Base-by-base conservation (phyloP, 768 basidiomycete genomes). In the Agrocybe chaxingu region DNA sequence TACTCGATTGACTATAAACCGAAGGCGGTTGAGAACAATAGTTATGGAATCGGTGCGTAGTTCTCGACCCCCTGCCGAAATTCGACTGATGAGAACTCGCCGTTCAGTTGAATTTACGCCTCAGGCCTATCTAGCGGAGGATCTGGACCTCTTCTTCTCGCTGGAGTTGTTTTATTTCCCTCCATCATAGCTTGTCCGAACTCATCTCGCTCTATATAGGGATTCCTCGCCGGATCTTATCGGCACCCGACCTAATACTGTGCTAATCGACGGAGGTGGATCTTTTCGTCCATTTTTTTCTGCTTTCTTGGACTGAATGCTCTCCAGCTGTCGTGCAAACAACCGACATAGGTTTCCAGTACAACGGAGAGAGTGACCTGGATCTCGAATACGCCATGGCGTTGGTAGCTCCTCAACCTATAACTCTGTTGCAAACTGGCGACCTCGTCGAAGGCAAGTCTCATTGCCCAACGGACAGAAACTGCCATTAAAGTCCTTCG, bases 311-410 rank as follows among this genome's bases (percentile, higher is more conserved):
- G 8, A 12, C 6, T 42, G 3, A 24, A 33, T 42, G 8, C 24
- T n/a, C 8, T 42, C 42, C 31, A 33, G 76, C 78, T 29, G 66
- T 75, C 29, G 68, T 73, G 4, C 80, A 81, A 59, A 73, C 72
- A 4, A 50, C 48, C 4, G 43, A 70, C 35, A 60, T 66, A 54
- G 68, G 73, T 40, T 78, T 80, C 56, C 56, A 66, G 13, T 69
- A 69, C 60, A 81, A 80, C 54, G 80, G 75, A 43, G 81, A 84
- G 59, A 77, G 79, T 16, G 70, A 81, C 54, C 70, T 84, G 12
- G 82, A 84, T 62, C 68, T 84, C 7, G 64, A 82, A 63, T 82
- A 80, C 48, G 73, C 72, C 32, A 80, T 84, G 79, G 63, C 68
- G 6, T 68, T 83, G 10, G 70, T 70, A 3, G 62, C 57, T 8